Percentiles rank a stretch among this genome's conserved stretches.
Conservation (phyloP, 2,329 filamentous ascomycete species). For the Sordariomycetes sp. region DNA sequence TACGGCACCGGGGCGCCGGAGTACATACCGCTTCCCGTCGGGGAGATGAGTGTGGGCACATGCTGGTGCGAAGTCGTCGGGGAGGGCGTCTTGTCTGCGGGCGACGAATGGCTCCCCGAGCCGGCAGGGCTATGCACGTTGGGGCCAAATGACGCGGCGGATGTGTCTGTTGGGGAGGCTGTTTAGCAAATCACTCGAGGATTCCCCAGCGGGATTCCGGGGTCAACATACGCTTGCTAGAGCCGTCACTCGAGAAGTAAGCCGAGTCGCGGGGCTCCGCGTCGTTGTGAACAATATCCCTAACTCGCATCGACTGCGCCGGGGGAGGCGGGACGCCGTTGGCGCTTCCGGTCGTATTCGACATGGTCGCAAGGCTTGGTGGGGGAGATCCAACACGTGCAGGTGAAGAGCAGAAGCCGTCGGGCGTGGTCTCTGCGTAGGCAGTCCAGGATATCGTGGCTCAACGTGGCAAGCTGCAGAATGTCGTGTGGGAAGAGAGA, state of each 20-base stretch:
- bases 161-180: slow-evolving; percentile 21
- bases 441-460: neutral
- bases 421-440: neutral
- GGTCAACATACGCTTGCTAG: slow-evolving; percentile 11
- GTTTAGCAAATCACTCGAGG: neutral
- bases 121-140: slow-evolving; percentile 25
- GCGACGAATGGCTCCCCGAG: slow-evolving; percentile 34
- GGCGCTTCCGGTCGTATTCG: neutral
- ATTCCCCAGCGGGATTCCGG: neutral
- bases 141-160: slow-evolving; percentile 25
- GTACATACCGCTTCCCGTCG: slow-evolving; percentile 47
- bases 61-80: slow-evolving; percentile 34
- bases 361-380: neutral
- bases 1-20: slow-evolving; percentile 54
- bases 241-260: slow-evolving; percentile 11
- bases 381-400: neutral
- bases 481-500: neutral
- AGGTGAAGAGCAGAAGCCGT: neutral
- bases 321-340: neutral
- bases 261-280: slow-evolving; percentile 9
- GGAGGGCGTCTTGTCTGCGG: slow-evolving; percentile 46
- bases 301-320: slow-evolving; percentile 25
- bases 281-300: slow-evolving; percentile 38
- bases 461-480: neutral
- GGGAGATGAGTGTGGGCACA: slow-evolving; percentile 40